Percentiles rank a stretch among this genome's conserved stretches.
Evolutionary conservation across 306 rosid genomes (phyloP).

Genomic region (Castanea crenata): DNA sequence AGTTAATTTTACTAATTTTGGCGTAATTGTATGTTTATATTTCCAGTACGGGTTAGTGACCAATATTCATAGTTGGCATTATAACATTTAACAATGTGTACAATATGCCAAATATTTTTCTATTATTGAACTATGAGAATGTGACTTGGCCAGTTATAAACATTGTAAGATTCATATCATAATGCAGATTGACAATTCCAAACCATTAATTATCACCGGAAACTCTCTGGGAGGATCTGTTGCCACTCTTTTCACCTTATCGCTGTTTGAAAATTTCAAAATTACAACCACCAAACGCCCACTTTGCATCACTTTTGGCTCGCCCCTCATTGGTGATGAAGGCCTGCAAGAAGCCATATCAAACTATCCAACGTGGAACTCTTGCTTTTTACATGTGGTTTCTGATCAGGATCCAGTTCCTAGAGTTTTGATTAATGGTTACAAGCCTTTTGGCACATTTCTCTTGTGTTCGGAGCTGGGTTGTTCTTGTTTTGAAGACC

Average conservation of each 20-base stretch:
- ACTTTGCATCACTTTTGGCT: conserved; percentile 75
- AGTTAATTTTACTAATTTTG: no score
- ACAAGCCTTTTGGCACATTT: conserved; percentile 68
- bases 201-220: conserved; percentile 52
- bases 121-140: neutral
- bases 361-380: conserved; percentile 46
- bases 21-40: no score
- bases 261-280: conserved; percentile 31
- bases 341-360: conserved; percentile 36
- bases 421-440: conserved; percentile 1
- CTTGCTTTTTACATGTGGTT: conserved; percentile 64
- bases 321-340: conserved; percentile 58
- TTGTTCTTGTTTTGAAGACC: conserved; percentile 48
- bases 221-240: conserved; percentile 56
- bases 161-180: neutral
- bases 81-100: no score
- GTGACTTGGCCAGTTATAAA: neutral
- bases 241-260: conserved; percentile 68
- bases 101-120: no score
- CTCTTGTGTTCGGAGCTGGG: conserved; percentile 41
- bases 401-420: conserved; percentile 47
- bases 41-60: no score
- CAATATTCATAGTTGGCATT: no score
- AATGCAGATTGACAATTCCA: conserved; percentile 21
- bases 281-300: conserved; percentile 37